Conservation (phyloP, 257 asterid genomes). For the Osmanthus fragrans region DNA sequence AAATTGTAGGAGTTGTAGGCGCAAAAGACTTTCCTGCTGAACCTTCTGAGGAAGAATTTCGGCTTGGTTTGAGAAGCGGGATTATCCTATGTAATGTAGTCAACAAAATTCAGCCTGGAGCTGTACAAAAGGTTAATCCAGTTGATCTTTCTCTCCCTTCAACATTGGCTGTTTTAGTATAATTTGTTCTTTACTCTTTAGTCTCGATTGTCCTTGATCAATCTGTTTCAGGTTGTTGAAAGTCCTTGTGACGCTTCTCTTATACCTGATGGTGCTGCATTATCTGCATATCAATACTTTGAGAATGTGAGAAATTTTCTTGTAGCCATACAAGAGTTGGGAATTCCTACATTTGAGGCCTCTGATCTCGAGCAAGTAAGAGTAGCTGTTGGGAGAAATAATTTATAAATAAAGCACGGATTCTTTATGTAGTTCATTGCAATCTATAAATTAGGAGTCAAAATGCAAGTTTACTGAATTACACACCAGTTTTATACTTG, state of each 20-base stretch:
- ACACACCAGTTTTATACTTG: neutral
- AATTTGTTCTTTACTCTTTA: neutral
- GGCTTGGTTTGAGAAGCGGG: constrained; percentile 91
- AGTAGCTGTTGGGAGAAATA: constrained; percentile 13
- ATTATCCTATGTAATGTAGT: constrained; percentile 86
- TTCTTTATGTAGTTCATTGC: constrained; percentile 3
- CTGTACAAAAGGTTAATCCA: constrained; percentile 73
- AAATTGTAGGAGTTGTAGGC: constrained; percentile 82
- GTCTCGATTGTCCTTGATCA: constrained; percentile 20
- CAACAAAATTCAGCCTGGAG: constrained; percentile 86
- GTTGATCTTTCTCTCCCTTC: neutral
- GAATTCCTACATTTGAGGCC: constrained; percentile 92
- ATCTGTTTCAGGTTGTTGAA: constrained; percentile 74
- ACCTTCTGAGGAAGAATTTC: constrained; percentile 96
- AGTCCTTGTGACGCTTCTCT: constrained; percentile 70
- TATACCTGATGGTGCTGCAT: constrained; percentile 90
- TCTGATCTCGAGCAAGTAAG: constrained; percentile 94
- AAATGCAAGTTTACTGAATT: neutral
- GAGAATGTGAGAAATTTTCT: constrained; percentile 95
- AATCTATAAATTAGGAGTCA: neutral
- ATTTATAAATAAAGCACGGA: neutral
- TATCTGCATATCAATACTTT: constrained; percentile 88
- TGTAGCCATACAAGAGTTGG: constrained; percentile 84
- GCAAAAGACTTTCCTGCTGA: constrained; percentile 93
- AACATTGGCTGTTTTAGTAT: neutral